Evolutionary conservation across 768 basidiomycete genomes (phyloP).

Genomic region (Termitomyces titanicus): DNA sequence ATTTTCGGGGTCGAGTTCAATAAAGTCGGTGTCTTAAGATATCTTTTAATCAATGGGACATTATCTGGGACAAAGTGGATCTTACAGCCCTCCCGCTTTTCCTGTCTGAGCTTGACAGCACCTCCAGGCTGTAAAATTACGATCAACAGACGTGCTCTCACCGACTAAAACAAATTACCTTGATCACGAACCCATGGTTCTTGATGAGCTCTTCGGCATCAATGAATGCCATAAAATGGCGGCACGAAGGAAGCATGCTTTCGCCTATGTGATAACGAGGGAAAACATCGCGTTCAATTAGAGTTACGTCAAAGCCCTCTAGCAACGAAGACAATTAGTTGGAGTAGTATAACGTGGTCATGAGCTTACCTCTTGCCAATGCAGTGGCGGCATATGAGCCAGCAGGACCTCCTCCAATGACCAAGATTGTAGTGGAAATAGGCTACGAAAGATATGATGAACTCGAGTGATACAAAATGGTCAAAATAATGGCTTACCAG

Average conservation of each 20-base stretch:
- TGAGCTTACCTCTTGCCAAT: constrained; percentile 36
- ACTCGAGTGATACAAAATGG: background rate
- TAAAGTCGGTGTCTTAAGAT: constrained; percentile 52
- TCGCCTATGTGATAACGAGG: constrained; percentile 43
- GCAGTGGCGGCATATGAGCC: too few relatives aligned
- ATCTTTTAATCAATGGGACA: background rate
- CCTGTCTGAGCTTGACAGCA: constrained; percentile 54
- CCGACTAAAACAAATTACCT: constrained; percentile 18
- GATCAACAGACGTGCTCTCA: constrained; percentile 12
- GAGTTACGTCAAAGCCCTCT: constrained; percentile 44
- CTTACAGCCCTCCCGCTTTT: constrained; percentile 57
- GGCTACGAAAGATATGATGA: constrained; percentile 12
- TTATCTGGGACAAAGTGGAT: background rate
- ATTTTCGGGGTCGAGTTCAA: constrained; percentile 44
- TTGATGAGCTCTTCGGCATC: constrained; percentile 25
- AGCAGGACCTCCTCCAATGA: constrained; percentile 44
- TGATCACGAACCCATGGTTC: constrained; percentile 27
- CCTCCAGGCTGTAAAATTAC: constrained; percentile 46
- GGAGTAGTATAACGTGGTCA: constrained; percentile 12
- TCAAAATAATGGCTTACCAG: background rate
- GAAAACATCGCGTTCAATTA: constrained; percentile 44
- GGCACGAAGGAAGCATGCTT: constrained; percentile 28
- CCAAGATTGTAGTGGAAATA: constrained; percentile 24
- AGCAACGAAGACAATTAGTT: constrained; percentile 15
- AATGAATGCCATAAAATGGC: constrained; percentile 31